Conservation (phyloP, 164 flowering plant species). For the Piper longum region DNA sequence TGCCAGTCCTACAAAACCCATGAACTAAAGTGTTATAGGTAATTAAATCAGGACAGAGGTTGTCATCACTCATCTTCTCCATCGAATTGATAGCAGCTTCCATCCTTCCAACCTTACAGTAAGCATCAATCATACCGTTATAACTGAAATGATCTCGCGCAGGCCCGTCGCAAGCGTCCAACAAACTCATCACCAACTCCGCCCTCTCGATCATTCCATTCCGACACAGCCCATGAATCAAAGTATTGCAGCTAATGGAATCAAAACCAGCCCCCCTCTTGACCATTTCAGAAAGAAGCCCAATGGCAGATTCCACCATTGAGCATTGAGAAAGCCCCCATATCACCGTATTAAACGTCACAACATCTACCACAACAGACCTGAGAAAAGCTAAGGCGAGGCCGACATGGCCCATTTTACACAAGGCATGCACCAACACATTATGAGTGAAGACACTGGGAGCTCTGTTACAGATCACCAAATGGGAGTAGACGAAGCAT, state of each 20-base stretch:
- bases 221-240: slow-evolving; percentile 56
- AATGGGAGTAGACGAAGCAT: slow-evolving; percentile 34
- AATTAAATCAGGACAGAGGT: slow-evolving; percentile 43
- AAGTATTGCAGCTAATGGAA: slow-evolving; percentile 46
- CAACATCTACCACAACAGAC: slow-evolving; percentile 28
- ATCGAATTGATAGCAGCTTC: slow-evolving; percentile 25
- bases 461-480: slow-evolving; percentile 32
- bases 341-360: slow-evolving; percentile 61
- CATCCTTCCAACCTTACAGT: slow-evolving; percentile 38
- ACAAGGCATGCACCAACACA: slow-evolving; percentile 51
- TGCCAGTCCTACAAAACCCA: slow-evolving; percentile 52
- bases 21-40: slow-evolving; percentile 58
- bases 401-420: slow-evolving; percentile 52
- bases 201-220: slow-evolving; percentile 41
- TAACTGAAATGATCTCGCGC: slow-evolving; percentile 34
- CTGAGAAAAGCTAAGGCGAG: slow-evolving; percentile 40
- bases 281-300: slow-evolving; percentile 59
- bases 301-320: slow-evolving; percentile 33
- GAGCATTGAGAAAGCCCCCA: slow-evolving; percentile 62
- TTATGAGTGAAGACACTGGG: slow-evolving; percentile 50
- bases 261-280: slow-evolving; percentile 46
- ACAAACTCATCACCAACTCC: slow-evolving; percentile 28
- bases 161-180: slow-evolving; percentile 21
- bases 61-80: slow-evolving; percentile 33
- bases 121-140: slow-evolving; percentile 52